Base-by-base conservation (phyloP, 2,329 filamentous ascomycete genomes). In the Aspergillus hiratsukae region DNA sequence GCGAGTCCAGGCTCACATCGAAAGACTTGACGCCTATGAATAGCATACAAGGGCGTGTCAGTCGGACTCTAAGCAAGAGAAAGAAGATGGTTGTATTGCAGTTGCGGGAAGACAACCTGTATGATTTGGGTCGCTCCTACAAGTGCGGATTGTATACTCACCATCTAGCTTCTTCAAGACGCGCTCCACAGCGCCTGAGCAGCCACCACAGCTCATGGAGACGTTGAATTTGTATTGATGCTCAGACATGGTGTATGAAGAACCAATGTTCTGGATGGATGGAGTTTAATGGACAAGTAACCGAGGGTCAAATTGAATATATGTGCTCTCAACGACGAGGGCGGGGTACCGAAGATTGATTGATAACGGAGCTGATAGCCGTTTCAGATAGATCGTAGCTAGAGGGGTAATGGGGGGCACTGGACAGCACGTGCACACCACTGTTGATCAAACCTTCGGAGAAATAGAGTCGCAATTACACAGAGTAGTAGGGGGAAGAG, bases 201-300 rank as follows among this genome's bases (percentile, higher is more conserved):
- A 99, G 75, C 94, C 94, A 72, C 90, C 86, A 80, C 94, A 99
- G 82, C 81, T 89, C 94, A 99, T 99, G 76, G 80, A 82, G 75
- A 97, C 85, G 77, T 92, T 87, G 82, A 97, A 97, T 76, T 94
- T 90, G 88, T 97, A 97, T 66, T 86, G 90, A 81, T 96, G 91
- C 67, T 88, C 85, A 58, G 86, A 79, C 89, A 92, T 63, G 49
- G 43, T 61, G 53, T 27, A 53, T 54, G 35, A 48, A 41, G 17
- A 31, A 27, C 17, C 14, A 17, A 14, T 5, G 2, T 6, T 27
- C 14, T 17, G 48, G 54, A 21, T 53, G 57, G 56, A 49, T 51
- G 51, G 58, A 53, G 43, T 57, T 57, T 56, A 52, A 46, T 37
- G 52, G 40, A 49, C 25, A 48, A 25, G 10, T 5, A 25, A 28